Base-by-base conservation (phyloP, 148 eudicot genomes). In the Amaranthus hypochondriacus region DNA sequence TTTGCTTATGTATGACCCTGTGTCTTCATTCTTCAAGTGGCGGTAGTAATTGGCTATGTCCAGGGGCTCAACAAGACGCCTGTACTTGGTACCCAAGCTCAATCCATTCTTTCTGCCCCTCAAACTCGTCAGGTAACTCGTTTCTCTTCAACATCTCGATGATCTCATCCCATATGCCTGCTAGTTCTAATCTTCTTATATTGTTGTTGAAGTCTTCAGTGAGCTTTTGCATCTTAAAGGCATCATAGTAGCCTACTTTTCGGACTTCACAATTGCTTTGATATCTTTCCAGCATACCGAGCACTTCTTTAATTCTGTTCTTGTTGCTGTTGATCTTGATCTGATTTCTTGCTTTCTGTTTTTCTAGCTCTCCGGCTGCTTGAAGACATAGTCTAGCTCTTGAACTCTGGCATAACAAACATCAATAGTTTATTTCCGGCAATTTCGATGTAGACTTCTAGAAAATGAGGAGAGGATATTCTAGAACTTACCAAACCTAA, bases 101-200 rank as follows among this genome's bases (percentile, higher is more conserved):
- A 39, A 91, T 94, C 98, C 98, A 94, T 61, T 89, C 93, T 63
- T 81, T 71, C 47, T 78, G 65, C 72, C 89, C 84, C 80, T 91
- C 97, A 62, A 91, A 94, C 66, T 85, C 90, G 42, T 89, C 97
- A 28, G 98, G 97, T 44, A 94, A 86, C 54, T 91, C 98, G 14
- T 84, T 70, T 74, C 89, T 82, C 70, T 86, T 89, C 72, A 89
- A 66, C 96, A 94, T 86, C 74, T 94, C 98, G 4, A 91, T 76
- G 28, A 91, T 89, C 87, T 93, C 97, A 53, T 93, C 98, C 98
- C 98, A 93, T 75, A 87, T 89, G 18, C 98, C 98, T 21, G 91
- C 88, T 64, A 93, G 82, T 77, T 91, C 93, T 49, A 78, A 69
- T 81, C 98, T 85, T 44, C 75, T 78, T 60, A 93, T 84, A 60